Evolutionary conservation across 768 basidiomycete species (phyloP).

Genomic region (Glaciozyma antarctica): DNA sequence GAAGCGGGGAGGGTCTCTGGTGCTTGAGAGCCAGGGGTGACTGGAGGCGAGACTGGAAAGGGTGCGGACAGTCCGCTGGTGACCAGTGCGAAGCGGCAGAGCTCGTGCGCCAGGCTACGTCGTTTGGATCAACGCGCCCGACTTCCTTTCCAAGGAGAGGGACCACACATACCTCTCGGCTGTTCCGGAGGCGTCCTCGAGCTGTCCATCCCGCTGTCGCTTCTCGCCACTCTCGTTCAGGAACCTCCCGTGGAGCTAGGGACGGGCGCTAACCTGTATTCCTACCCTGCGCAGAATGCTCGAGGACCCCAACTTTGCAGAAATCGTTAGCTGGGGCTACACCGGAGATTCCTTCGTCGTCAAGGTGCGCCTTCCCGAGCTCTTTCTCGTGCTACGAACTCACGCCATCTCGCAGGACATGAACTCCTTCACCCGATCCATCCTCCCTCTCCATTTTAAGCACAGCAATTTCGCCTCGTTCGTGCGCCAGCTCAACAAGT

Average conservation of each 20-base stretch:
- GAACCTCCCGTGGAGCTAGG: too few species aligned
- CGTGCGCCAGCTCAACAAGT: slow-evolving; percentile 88
- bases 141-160: too few species aligned
- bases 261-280: background rate
- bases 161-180: too few species aligned
- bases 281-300: slow-evolving; percentile 58
- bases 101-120: too few species aligned
- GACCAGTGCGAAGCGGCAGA: too few species aligned
- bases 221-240: background rate
- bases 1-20: too few species aligned
- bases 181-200: too few species aligned
- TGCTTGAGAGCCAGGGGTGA: too few species aligned
- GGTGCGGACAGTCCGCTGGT: too few species aligned
- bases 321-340: slow-evolving; percentile 73
- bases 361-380: slow-evolving; percentile 47
- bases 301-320: slow-evolving; percentile 61
- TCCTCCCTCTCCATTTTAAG: slow-evolving; percentile 86
- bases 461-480: slow-evolving; percentile 90
- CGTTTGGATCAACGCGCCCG: too few species aligned
- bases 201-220: background rate
- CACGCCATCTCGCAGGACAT: slow-evolving; percentile 52
- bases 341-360: slow-evolving; percentile 83
- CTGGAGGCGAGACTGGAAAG: too few species aligned
- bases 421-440: slow-evolving; percentile 85
- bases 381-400: background rate